These are phyloP conservation scores for Calonectria pseudoreteaudii DNA, from an alignment of 2,329 filamentous ascomycete species.

Conservation along the genomic window DNA sequence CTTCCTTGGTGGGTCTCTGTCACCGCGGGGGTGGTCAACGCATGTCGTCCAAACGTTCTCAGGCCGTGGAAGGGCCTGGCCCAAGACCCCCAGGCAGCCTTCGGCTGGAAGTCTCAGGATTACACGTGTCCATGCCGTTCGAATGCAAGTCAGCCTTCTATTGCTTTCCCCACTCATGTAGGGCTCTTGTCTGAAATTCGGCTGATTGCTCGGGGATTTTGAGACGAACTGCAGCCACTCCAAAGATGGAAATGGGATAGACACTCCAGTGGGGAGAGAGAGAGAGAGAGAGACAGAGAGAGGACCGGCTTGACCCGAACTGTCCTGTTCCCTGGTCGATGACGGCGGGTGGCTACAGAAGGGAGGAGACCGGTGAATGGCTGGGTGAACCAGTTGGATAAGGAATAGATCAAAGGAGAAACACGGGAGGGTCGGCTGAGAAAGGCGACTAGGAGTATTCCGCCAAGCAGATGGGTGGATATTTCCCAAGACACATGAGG, in stretches of 20 bases:
- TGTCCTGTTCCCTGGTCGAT: neutral
- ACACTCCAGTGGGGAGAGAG: neutral
- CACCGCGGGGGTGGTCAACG: neutral
- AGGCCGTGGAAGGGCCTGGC: neutral
- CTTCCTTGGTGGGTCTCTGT: neutral
- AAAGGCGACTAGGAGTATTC: neutral
- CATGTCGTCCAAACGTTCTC: neutral
- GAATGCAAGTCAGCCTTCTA: neutral
- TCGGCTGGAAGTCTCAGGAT: neutral
- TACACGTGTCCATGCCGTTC: slow-evolving; percentile 1
- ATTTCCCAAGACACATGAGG: neutral
- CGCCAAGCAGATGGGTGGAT: neutral
- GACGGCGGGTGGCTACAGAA: neutral
- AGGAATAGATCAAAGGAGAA: neutral
- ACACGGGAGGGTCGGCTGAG: neutral
- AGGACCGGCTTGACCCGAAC: neutral
- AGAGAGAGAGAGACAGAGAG: too few relatives aligned
- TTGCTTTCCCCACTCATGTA: neutral
- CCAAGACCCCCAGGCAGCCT: neutral
- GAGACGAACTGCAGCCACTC: neutral
- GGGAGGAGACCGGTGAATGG: neutral
- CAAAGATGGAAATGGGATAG: neutral
- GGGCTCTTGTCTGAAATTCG: neutral
- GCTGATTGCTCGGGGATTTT: neutral
- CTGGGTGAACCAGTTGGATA: neutral